Evolutionary conservation across 2,329 filamentous ascomycete species (phyloP), one percentile per base, ranked within the genome.

Genomic region (Annulohypoxylon truncatum): DNA sequence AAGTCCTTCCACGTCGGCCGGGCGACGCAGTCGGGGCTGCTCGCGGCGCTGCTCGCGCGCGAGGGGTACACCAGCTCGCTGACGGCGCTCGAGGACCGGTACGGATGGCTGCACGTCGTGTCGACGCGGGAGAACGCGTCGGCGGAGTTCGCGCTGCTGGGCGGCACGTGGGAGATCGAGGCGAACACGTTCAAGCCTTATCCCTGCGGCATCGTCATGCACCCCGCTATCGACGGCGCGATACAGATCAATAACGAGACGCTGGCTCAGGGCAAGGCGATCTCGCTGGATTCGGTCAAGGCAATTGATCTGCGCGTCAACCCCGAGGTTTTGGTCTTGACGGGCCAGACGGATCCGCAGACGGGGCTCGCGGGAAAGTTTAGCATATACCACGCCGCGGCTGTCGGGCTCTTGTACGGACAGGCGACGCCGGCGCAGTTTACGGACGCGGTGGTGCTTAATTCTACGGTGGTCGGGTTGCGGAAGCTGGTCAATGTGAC

Each of bases 101-200:
- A 82, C 20, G 85, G 84, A 2, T 87, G 85, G 85, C 79, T 81
- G 3, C 82, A 84, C 63, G 82, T 87, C 2, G 82, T 86, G 18
- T 79, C 81, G 64, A 75, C 78, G 33, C 74, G 80, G 2, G 79
- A 83, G 46, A 76, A 77, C 18, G 72, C 71, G 29, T 76, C 78
- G 33, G 75, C 82, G 15, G 76, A 75, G 28, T 72, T 80, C 5
- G 77, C 75, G 35, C 77, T 80, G 63, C 71, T 83, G 33, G 77
- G 71, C 1, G 58, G 61, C 61, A 42, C 69, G 1, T 87, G 84
- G 84, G 84, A 87, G 76, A 82, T 84, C 7, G 77, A 81, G 69
- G 80, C 80, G 67, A 87, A 87, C 66, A 81, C 82, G 1, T 87
- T 87, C 76, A 87, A 87, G 71, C 85, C 84, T 0, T 87, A 84